Evolutionary conservation across 768 basidiomycete species (phyloP), one percentile per base, ranked within the genome.

Genomic region (Macrolepiota dolichaula): DNA sequence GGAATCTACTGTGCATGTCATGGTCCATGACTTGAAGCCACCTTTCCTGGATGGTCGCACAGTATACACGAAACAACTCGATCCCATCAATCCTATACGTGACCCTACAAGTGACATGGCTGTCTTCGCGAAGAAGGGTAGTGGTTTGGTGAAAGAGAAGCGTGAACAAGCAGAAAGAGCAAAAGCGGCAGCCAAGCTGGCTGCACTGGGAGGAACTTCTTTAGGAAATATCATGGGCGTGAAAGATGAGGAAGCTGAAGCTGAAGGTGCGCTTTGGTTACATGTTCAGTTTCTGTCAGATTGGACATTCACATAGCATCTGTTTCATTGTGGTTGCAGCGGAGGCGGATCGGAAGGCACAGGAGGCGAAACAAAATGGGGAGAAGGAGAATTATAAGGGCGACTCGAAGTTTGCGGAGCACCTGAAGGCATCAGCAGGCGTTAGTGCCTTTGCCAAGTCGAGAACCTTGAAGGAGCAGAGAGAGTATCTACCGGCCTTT

Each of bases 211-310:
- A 24, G 97, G 97, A 22, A 98, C 96, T 0, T 81, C 89, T 0
- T 79, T 99, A n/a, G 97, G 97, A 19, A 98, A 99, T 71, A 89
- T 98, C 63, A 93, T 97, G 88, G 97, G 97, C 15, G 93, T 98
- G 19, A 92, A 91, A 73, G 94, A 98, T 64, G 93, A 95, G 66
- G 93, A 94, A 64, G 94, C 91, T 12, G 92, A 92, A 64, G 94
- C 92, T 27, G 92, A 94, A 75, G 92, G 91, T 93, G 74, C 75
- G 91, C 81, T 44, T 55, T 65, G 61, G 61, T 65, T 62, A 46
- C 59, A 59, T 44, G 51, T 57, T 59, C 61, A 29, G 47, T 42
- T 61, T 65, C 69, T 70, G 68, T 80, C 77, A 78, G 81, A 79
- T 80, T 86, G 81, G 85, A 85, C 87, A 88, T 90, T 93, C 90